Conservation (phyloP, 139 green algal genomes). For the Tetradesmus obliquus region DNA sequence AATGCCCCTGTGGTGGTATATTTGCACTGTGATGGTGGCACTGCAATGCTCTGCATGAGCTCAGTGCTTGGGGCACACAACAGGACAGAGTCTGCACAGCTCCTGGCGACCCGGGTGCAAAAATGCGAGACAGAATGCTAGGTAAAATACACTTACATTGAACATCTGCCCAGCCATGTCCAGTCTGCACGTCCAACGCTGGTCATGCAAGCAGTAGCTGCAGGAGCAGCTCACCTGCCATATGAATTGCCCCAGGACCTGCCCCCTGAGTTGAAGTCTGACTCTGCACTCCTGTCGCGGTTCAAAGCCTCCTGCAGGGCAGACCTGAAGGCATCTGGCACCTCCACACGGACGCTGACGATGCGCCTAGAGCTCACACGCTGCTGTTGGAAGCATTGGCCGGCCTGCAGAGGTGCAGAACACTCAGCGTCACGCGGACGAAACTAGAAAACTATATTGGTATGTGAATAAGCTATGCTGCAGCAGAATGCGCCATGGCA, state of each 20-base stretch:
- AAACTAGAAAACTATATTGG: neutral
- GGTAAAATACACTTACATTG: neutral
- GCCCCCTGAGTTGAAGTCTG: neutral
- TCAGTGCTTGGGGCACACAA: too few species aligned
- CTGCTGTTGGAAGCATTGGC: neutral
- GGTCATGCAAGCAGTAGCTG: neutral
- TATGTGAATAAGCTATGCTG: neutral
- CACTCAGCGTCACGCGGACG: neutral
- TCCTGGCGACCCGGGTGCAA: too few species aligned
- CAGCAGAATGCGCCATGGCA: neutral
- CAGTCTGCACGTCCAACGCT: too few species aligned
- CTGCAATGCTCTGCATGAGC: too few species aligned
- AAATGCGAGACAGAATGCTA: too few species aligned
- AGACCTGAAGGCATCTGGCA: constrained; percentile 16
- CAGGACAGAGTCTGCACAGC: too few species aligned
- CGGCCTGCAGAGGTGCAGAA: neutral
- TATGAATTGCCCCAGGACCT: neutral
- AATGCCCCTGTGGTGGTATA: too few species aligned
- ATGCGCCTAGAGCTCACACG: neutral
- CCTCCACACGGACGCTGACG: constrained; percentile 3
- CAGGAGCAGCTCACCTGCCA: neutral
- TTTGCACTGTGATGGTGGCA: too few species aligned
- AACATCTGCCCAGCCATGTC: neutral
- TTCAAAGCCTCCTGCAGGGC: constrained; percentile 1
- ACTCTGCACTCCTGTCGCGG: neutral